phyloP scores from a whole-genome alignment of 805 yeast genomes.

The Myxozyma neglecta region DNA sequence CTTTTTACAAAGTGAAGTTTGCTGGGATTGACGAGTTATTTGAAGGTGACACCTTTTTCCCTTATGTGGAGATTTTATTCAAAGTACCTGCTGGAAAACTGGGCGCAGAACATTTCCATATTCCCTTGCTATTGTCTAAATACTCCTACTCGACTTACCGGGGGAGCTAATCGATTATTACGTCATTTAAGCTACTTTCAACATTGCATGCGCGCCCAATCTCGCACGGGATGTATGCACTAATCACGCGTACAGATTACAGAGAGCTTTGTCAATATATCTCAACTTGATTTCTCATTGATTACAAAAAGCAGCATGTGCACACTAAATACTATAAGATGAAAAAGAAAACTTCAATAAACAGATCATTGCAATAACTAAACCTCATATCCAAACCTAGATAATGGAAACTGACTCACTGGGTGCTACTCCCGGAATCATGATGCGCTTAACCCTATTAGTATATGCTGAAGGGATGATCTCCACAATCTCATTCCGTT shows the following conservation, averaged over 20 bases:
- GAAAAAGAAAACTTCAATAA: background rate
- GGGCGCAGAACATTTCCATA: constrained; percentile 75
- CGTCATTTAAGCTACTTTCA: background rate
- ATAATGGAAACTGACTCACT: constrained; percentile 8
- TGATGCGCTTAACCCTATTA: constrained; percentile 62
- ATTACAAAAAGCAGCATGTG: background rate
- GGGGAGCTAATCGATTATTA: constrained; percentile 57
- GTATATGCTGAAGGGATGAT: constrained; percentile 83
- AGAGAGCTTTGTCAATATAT: too few species aligned
- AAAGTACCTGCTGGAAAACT: constrained; percentile 54
- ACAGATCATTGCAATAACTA: too few species aligned
- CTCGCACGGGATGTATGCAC: background rate
- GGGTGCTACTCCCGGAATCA: constrained; percentile 17
- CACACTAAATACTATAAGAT: background rate
- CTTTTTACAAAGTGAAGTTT: constrained; percentile 64
- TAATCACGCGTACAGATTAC: background rate
- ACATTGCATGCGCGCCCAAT: background rate
- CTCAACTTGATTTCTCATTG: too few species aligned
- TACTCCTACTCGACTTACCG: constrained; percentile 89
- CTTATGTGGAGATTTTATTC: constrained; percentile 79
- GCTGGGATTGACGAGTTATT: constrained; percentile 68
- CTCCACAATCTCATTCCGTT: constrained; percentile 81
- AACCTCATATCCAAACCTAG: background rate
- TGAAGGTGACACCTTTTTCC: constrained; percentile 67
- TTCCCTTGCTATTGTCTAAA: constrained; percentile 80